phyloP scores from a whole-genome alignment of 2,329 filamentous ascomycete genomes.

The Cryphonectria carpinicola region DNA sequence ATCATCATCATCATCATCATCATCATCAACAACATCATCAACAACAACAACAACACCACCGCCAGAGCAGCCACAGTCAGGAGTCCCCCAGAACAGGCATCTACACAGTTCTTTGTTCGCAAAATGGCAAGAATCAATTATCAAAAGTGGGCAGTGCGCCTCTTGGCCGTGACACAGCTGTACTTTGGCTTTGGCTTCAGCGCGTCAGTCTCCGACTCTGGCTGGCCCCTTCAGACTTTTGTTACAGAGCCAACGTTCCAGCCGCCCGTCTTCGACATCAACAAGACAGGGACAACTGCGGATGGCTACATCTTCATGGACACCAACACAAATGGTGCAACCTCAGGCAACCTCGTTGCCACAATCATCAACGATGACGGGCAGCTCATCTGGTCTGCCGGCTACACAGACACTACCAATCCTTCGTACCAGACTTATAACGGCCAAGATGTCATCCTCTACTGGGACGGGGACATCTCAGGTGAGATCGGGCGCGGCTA shows the following conservation, averaged over 20 bases:
- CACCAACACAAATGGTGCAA: slow-evolving; percentile 19
- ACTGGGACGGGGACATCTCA: slow-evolving; percentile 47
- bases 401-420: slow-evolving; percentile 45
- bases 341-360: slow-evolving; percentile 15
- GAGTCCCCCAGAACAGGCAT: not conserved
- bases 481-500: slow-evolving; percentile 39
- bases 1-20: no score
- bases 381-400: slow-evolving; percentile 49
- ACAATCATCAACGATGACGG: slow-evolving; percentile 47
- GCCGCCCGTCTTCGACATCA: slow-evolving; percentile 15
- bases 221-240: slow-evolving; percentile 20
- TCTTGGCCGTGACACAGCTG: slow-evolving; percentile 12
- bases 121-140: slow-evolving; percentile 14
- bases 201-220: not conserved
- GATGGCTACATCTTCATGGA: slow-evolving; percentile 19
- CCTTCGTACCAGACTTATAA: slow-evolving; percentile 47
- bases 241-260: slow-evolving; percentile 13
- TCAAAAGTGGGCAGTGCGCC: slow-evolving; percentile 10
- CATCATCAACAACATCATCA: no score
- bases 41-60: no score
- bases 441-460: slow-evolving; percentile 44
- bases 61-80: not conserved
- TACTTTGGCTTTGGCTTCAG: slow-evolving; percentile 19
- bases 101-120: not conserved
- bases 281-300: slow-evolving; percentile 11